These are phyloP conservation scores for Aschersonia sp. DNA, from an alignment of 2,329 filamentous ascomycete species.

Conservation along the genomic window DNA sequence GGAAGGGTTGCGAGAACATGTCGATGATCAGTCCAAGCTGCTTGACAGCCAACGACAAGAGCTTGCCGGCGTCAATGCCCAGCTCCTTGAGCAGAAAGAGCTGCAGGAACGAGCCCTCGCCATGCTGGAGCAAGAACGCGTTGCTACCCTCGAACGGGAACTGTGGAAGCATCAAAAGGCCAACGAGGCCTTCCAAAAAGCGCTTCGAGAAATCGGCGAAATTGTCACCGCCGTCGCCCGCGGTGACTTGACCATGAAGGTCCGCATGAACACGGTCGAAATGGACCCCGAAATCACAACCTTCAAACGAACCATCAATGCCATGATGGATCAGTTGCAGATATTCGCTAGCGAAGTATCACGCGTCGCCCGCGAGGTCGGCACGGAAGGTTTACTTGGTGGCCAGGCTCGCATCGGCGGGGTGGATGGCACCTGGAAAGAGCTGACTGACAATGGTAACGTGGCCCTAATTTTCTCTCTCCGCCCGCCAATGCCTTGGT, in stretches of 20 bases:
- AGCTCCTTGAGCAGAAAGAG: conserved; percentile 74
- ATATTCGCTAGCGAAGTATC: conserved; percentile 96
- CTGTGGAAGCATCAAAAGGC: conserved; percentile 95
- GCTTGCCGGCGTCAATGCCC: conserved; percentile 71
- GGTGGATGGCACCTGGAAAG: conserved; percentile 95
- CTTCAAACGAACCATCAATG: conserved; percentile 97
- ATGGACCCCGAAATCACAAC: conserved; percentile 97
- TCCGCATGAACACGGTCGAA: conserved; percentile 87
- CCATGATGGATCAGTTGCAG: conserved; percentile 97
- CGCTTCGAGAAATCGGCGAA: conserved; percentile 87
- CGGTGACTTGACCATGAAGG: conserved; percentile 92
- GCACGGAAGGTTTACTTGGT: conserved; percentile 85
- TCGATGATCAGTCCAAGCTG: conserved; percentile 86
- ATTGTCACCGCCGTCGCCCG: conserved; percentile 94
- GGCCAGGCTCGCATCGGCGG: conserved; percentile 89
- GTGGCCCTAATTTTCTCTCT: background rate
- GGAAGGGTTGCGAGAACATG: conserved; percentile 73
- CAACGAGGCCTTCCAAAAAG: conserved; percentile 97
- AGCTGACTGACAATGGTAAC: conserved; percentile 73
- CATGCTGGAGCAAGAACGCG: conserved; percentile 73
- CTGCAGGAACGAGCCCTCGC: conserved; percentile 72
- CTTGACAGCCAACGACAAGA: conserved; percentile 79
- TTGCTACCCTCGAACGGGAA: conserved; percentile 80
- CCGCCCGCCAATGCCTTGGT: background rate
- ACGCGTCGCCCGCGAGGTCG: conserved; percentile 85